Conservation (phyloP, 768 basidiomycete genomes). For the Gymnopilus junonius region DNA sequence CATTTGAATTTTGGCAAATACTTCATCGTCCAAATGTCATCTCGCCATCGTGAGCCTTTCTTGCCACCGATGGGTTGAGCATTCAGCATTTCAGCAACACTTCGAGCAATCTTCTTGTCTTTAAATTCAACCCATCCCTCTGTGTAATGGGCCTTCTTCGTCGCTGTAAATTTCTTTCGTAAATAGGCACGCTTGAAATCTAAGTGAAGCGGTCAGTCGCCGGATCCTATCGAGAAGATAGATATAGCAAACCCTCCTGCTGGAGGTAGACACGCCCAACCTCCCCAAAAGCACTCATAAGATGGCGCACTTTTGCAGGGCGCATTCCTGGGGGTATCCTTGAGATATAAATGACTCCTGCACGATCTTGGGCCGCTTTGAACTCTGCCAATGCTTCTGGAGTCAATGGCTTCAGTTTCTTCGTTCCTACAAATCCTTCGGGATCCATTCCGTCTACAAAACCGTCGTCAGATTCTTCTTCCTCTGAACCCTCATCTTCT, state of each 20-base stretch:
- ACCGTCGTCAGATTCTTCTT: slow-evolving; percentile 31
- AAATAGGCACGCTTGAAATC: slow-evolving; percentile 90
- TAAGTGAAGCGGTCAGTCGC: slow-evolving; percentile 30
- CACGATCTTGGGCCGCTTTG: slow-evolving; percentile 70
- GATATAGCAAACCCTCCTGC: slow-evolving; percentile 71
- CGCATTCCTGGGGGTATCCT: slow-evolving; percentile 98
- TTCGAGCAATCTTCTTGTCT: slow-evolving; percentile 89
- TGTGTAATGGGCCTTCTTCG: slow-evolving; percentile 85
- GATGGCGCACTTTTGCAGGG: slow-evolving; percentile 91
- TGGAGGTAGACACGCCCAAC: slow-evolving; percentile 93
- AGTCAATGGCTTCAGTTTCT: slow-evolving; percentile 74
- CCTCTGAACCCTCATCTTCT: slow-evolving; percentile 26
- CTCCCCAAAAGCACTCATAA: slow-evolving; percentile 90
- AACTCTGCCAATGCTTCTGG: slow-evolving; percentile 77
- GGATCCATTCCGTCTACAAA: slow-evolving; percentile 56
- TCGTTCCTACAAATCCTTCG: slow-evolving; percentile 63
- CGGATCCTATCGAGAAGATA: not conserved
- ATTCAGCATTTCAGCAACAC: slow-evolving; percentile 94
- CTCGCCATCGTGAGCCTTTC: slow-evolving; percentile 88
- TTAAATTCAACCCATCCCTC: slow-evolving; percentile 99
- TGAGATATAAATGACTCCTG: slow-evolving; percentile 94
- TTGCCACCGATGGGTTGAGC: slow-evolving; percentile 95
- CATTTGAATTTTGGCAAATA: slow-evolving; percentile 98
- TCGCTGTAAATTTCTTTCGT: slow-evolving; percentile 78
- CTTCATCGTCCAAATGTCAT: slow-evolving; percentile 99